A percentile compares a stretch with the other conserved stretches of the same genome.
Evolutionary conservation across 345 rosid genomes (phyloP).

Genomic region (Barbarea vulgaris): DNA sequence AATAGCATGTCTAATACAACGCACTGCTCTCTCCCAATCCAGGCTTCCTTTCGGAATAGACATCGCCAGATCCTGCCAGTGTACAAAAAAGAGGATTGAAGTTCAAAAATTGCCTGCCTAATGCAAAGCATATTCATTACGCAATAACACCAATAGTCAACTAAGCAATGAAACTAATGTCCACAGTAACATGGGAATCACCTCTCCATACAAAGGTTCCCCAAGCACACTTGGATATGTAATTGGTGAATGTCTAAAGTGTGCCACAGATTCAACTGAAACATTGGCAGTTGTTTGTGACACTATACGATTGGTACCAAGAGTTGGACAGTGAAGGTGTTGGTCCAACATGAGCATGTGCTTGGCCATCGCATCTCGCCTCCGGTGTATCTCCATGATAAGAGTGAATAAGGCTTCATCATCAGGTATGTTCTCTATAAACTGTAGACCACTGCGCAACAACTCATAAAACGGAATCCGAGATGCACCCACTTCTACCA

Average conservation of each 20-base stretch:
- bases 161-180: conserved; percentile 15
- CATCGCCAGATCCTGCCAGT: conserved; percentile 79
- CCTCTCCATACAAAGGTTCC: conserved; percentile 98
- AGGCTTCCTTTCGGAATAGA: conserved; percentile 92
- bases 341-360: conserved; percentile 99
- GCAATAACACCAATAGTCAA: conserved; percentile 4
- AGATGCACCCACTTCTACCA: conserved; percentile 85
- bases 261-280: conserved; percentile 70
- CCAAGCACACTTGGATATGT: conserved; percentile 98
- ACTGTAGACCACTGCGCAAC: conserved; percentile 89
- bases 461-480: conserved; percentile 95
- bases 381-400: conserved; percentile 91
- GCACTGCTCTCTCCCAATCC: conserved; percentile 99
- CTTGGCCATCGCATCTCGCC: conserved; percentile 97
- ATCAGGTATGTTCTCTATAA: conserved; percentile 92
- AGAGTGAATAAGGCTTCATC: conserved; percentile 96
- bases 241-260: conserved; percentile 84
- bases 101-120: conserved; percentile 3
- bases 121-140: conserved; percentile 14
- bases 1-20: conserved; percentile 94
- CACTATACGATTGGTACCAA: conserved; percentile 87
- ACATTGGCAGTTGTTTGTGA: conserved; percentile 68
- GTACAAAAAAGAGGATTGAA: conserved; percentile 10
- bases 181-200: conserved; percentile 35
- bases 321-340: conserved; percentile 95